phyloP scores from a whole-genome alignment of 2,329 filamentous ascomycete species.

The Penicillium rolfsii region DNA sequence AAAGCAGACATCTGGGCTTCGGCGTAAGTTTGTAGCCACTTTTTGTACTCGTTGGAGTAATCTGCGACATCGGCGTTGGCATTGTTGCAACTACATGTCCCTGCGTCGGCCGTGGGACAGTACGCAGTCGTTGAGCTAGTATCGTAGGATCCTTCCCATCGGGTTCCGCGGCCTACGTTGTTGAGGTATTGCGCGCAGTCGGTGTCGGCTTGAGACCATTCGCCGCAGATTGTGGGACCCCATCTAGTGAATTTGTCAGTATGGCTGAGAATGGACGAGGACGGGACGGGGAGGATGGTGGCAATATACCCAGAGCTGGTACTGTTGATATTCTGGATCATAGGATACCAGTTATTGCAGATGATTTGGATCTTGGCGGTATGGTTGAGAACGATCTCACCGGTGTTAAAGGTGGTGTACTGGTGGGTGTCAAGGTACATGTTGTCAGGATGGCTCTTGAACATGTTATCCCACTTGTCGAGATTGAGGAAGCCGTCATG shows the following conservation, averaged over 20 bases:
- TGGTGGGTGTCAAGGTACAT: constrained; percentile 96
- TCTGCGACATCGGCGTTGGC: constrained; percentile 73
- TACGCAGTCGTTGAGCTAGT: constrained; percentile 70
- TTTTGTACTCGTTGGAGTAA: constrained; percentile 77
- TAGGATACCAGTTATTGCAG: constrained; percentile 82
- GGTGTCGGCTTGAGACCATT: constrained; percentile 97
- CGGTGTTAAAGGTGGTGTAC: constrained; percentile 95
- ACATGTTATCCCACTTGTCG: constrained; percentile 83
- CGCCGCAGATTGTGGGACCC: constrained; percentile 90
- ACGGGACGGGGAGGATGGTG: not conserved
- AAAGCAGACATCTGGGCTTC: constrained; percentile 96
- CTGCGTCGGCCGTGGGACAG: constrained; percentile 67
- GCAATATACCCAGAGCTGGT: constrained; percentile 64
- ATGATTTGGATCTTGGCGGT: constrained; percentile 83
- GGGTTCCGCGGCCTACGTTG: constrained; percentile 82
- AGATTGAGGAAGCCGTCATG: constrained; percentile 95
- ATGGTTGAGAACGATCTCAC: constrained; percentile 81
- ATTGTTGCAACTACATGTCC: constrained; percentile 70
- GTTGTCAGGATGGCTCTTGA: constrained; percentile 67
- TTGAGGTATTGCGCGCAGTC: constrained; percentile 88
- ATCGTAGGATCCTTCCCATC: constrained; percentile 83
- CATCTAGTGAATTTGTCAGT: constrained; percentile 54
- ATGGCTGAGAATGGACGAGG: not conserved
- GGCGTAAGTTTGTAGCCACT: constrained; percentile 85
- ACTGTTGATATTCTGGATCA: constrained; percentile 73